Conservation (phyloP, 1,284 basidiomycete species). For the Cryptococcus sp. region DNA sequence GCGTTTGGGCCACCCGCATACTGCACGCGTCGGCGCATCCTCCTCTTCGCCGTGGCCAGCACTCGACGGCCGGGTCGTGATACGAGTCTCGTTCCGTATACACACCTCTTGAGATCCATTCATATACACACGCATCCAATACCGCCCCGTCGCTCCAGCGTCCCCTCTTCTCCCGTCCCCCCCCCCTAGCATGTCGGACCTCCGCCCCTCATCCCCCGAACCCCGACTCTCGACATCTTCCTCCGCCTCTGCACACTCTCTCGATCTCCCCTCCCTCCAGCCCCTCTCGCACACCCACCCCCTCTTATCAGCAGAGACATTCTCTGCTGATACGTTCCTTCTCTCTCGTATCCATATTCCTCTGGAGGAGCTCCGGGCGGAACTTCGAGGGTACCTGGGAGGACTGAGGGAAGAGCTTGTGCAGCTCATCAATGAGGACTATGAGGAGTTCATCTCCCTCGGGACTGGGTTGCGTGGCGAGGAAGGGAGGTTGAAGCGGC, state of each 20-base stretch:
- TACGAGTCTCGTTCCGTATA: no score
- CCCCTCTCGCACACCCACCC: conserved; percentile 77
- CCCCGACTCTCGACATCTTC: conserved; percentile 8
- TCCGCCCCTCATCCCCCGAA: neutral
- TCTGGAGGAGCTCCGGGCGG: conserved; percentile 77
- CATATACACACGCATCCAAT: no score
- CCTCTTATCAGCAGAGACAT: conserved; percentile 63
- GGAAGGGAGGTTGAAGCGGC: conserved; percentile 63
- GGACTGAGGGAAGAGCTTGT: conserved; percentile 87
- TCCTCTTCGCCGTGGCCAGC: no score
- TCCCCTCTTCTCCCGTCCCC: neutral
- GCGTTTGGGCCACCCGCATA: no score
- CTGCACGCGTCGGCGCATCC: no score
- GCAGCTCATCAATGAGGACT: conserved; percentile 93
- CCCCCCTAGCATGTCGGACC: neutral
- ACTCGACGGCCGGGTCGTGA: no score
- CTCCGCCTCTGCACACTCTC: conserved; percentile 26
- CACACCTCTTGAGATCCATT: no score
- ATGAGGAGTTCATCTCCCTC: conserved; percentile 93
- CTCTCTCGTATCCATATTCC: conserved; percentile 81
- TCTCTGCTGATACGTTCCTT: conserved; percentile 83
- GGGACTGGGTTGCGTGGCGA: conserved; percentile 85
- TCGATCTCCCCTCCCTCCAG: conserved; percentile 66
- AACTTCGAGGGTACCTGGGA: conserved; percentile 79
- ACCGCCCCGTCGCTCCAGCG: no score